Conservation (phyloP, 768 basidiomycete species). For the Tulasnella sp. region DNA sequence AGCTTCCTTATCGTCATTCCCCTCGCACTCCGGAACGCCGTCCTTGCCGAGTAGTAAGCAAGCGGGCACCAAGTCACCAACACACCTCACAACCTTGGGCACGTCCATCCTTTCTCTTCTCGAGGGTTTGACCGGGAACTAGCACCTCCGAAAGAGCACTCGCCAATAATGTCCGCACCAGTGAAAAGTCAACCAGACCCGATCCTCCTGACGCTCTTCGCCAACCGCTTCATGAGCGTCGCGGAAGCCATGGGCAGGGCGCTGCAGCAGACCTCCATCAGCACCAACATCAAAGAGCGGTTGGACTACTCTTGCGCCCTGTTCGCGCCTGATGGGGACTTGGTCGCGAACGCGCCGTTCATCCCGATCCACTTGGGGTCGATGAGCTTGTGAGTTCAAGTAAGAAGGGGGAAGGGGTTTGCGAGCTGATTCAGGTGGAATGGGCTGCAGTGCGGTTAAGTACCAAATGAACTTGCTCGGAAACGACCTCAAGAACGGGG, state of each 20-base stretch:
- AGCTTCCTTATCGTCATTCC: background rate
- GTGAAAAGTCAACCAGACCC: constrained; percentile 45
- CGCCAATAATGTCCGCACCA: background rate
- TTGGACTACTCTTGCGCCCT: constrained; percentile 92
- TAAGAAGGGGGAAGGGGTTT: no score
- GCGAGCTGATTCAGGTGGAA: constrained; percentile 1
- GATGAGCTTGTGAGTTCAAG: constrained; percentile 85
- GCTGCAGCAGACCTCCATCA: constrained; percentile 80
- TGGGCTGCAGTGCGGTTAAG: constrained; percentile 52
- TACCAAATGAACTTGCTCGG: constrained; percentile 77
- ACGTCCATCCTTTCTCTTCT: no score
- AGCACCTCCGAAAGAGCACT: no score
- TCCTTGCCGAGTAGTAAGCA: no score
- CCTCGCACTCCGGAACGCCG: no score
- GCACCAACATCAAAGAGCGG: constrained; percentile 92
- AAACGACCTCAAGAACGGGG: constrained; percentile 67
- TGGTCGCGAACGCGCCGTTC: constrained; percentile 82
- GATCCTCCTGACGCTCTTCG: constrained; percentile 81
- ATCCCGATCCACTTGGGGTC: constrained; percentile 24
- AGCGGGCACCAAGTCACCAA: no score
- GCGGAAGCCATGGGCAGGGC: constrained; percentile 93
- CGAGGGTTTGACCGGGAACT: no score
- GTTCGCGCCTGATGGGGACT: constrained; percentile 87
- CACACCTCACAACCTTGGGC: no score
- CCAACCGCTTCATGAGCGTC: constrained; percentile 95